phyloP scores from a whole-genome alignment of 495 filamentous ascomycete species.

The Pseudomonodictys pantanalensis region DNA sequence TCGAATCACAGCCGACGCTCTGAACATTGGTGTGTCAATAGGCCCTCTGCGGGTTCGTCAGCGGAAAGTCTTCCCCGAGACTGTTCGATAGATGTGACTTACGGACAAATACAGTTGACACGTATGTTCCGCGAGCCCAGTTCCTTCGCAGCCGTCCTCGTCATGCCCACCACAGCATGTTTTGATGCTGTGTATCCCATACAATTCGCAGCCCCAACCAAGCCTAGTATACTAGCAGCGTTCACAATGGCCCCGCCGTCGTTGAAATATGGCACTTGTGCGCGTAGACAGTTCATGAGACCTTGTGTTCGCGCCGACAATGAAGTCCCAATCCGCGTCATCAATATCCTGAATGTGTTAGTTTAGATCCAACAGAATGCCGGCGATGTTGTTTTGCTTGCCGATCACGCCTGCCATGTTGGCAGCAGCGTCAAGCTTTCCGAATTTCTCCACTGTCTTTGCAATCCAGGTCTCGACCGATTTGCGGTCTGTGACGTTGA shows the following conservation, averaged over 20 bases:
- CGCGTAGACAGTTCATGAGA: slow-evolving; percentile 36
- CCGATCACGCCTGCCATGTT: slow-evolving; percentile 48
- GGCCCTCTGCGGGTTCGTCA: slow-evolving; percentile 19
- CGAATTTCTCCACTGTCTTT: slow-evolving; percentile 32
- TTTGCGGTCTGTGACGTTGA: slow-evolving; percentile 28
- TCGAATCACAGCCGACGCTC: slow-evolving; percentile 22
- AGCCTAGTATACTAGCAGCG: slow-evolving; percentile 54
- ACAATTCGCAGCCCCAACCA: slow-evolving; percentile 50
- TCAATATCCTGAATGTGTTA: slow-evolving; percentile 44
- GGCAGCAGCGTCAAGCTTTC: slow-evolving; percentile 39
- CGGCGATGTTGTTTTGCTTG: slow-evolving; percentile 37
- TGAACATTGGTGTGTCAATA: slow-evolving; percentile 33
- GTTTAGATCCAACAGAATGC: too few species aligned
- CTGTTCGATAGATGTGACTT: not conserved
- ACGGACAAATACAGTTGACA: slow-evolving; percentile 52
- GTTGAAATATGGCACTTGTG: slow-evolving; percentile 31
- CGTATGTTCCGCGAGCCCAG: slow-evolving; percentile 53
- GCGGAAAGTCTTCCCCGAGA: not conserved
- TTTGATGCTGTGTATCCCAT: slow-evolving; percentile 59
- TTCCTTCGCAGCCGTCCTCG: slow-evolving; percentile 58
- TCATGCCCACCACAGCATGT: slow-evolving; percentile 56
- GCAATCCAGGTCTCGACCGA: slow-evolving; percentile 31
- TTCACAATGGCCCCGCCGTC: slow-evolving; percentile 51
- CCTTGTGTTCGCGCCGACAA: slow-evolving; percentile 38
- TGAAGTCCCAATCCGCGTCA: slow-evolving; percentile 37